phyloP scores from a whole-genome alignment of 805 yeast genomes.

The Myxozyma sirexii region DNA sequence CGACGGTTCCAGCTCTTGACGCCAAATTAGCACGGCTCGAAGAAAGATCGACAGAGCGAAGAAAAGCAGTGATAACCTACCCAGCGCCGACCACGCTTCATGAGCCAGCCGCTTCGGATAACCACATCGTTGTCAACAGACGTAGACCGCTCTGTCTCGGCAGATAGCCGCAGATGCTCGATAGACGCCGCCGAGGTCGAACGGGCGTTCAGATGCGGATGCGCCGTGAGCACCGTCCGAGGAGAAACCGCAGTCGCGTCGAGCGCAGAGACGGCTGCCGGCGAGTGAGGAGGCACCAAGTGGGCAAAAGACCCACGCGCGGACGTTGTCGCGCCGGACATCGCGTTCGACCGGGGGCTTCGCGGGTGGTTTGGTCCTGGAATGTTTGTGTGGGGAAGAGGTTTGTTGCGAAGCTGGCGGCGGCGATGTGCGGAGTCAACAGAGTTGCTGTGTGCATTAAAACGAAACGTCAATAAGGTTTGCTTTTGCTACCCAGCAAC shows the following conservation, averaged over 20 bases:
- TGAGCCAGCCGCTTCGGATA: slow-evolving; percentile 40
- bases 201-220: slow-evolving; percentile 8
- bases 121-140: slow-evolving; percentile 17
- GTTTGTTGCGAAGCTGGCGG: background rate
- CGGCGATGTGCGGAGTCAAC: background rate
- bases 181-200: background rate
- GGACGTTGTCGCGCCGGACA: slow-evolving; percentile 8
- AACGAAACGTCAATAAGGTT: no score
- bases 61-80: background rate
- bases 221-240: slow-evolving; percentile 17
- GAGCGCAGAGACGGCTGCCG: slow-evolving; percentile 29
- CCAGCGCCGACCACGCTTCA: slow-evolving; percentile 36
- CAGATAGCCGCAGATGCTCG: slow-evolving; percentile 8
- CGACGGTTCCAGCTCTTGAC: slow-evolving; percentile 40
- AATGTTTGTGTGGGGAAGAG: background rate
- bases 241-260: slow-evolving; percentile 28
- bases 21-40: background rate
- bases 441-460: background rate
- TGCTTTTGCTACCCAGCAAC: no score
- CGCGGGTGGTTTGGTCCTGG: background rate
- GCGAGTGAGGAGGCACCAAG: slow-evolving; percentile 26
- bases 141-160: slow-evolving; percentile 16
- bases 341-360: background rate
- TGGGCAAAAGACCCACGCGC: slow-evolving; percentile 7
- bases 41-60: background rate